Conservation (phyloP, 495 filamentous ascomycete genomes). For the Penicillium flavigenum region DNA sequence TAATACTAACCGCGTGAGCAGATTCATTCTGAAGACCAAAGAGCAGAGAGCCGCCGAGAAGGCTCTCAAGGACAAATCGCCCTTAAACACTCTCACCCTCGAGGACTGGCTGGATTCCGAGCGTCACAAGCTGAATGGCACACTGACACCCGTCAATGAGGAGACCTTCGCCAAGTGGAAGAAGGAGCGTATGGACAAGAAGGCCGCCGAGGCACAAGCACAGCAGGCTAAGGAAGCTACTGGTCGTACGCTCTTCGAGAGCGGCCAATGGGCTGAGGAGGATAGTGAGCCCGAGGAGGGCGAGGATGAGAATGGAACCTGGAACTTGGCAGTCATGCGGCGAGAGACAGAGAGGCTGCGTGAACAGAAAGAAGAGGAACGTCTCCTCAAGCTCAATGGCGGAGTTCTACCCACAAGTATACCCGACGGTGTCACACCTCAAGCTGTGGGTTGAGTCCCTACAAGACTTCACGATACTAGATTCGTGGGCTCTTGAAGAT, state of each 20-base stretch:
- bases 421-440: constrained; percentile 20
- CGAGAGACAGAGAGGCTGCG: constrained; percentile 65
- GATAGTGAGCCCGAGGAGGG: constrained; percentile 62
- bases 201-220: constrained; percentile 87
- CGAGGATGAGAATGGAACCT: constrained; percentile 56
- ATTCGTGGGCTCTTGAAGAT: constrained; percentile 36
- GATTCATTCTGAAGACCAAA: constrained; percentile 95
- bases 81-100: constrained; percentile 88
- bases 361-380: constrained; percentile 46
- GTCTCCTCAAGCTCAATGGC: constrained; percentile 39
- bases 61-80: constrained; percentile 94
- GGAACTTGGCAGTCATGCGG: constrained; percentile 76
- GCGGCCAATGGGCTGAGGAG: constrained; percentile 83
- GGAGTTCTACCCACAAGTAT: constrained; percentile 20
- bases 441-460: constrained; percentile 34
- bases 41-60: constrained; percentile 96
- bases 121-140: constrained; percentile 88
- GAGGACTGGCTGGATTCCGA: constrained; percentile 97
- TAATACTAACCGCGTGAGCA: constrained; percentile 38
- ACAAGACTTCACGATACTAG: constrained; percentile 23
- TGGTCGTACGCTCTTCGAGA: constrained; percentile 91
- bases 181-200: constrained; percentile 89
- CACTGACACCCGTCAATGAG: constrained; percentile 85
- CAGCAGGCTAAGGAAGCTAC: constrained; percentile 90
- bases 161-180: constrained; percentile 96